A percentile compares a stretch with the other conserved stretches of the same genome.
phyloP scores from a whole-genome alignment of 345 rosid species.

The Arabidopsis thaliana region TAIR10.1 NC_003076.8:666501-667000 shows the following conservation, averaged over 20 bases:
- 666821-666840: slow-evolving; percentile 70
- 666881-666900: slow-evolving; percentile 92
- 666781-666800: slow-evolving; percentile 82
- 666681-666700: slow-evolving; percentile 67
- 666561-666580: slow-evolving; percentile 61
- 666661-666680: slow-evolving; percentile 72
- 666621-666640: slow-evolving; percentile 68
- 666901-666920: slow-evolving; percentile 77
- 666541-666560: slow-evolving; percentile 46
- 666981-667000: slow-evolving; percentile 59
- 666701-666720: slow-evolving; percentile 69
- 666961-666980: slow-evolving; percentile 51
- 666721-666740: slow-evolving; percentile 63
- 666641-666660: slow-evolving; percentile 76
- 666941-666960: slow-evolving; percentile 51
- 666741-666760: slow-evolving; percentile 58
- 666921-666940: slow-evolving; percentile 85
- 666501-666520: slow-evolving; percentile 40
- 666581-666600: slow-evolving; percentile 61
- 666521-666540: slow-evolving; percentile 30
- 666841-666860: slow-evolving; percentile 85
- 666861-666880: slow-evolving; percentile 79
- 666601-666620: slow-evolving; percentile 60
- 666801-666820: slow-evolving; percentile 94
- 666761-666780: slow-evolving; percentile 69